Conservation (phyloP, 2,329 filamentous ascomycete species). For the Ceratocystis alfenasii region DNA sequence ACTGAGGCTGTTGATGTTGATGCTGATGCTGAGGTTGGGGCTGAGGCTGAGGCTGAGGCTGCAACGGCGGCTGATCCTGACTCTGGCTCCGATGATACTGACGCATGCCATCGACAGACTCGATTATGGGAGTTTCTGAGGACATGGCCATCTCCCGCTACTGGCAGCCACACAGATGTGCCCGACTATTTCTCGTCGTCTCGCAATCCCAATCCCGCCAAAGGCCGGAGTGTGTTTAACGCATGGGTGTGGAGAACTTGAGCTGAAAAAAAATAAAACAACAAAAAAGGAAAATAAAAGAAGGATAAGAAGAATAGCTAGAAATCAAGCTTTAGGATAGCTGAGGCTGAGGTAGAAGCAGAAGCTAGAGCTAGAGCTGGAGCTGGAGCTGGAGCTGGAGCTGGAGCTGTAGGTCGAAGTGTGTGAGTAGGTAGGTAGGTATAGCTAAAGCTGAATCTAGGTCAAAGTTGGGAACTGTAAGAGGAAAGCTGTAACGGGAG, state of each 20-base stretch:
- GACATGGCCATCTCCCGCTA: conserved; percentile 17
- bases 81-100: conserved; percentile 14
- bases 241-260: conserved; percentile 14
- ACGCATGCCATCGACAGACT: conserved; percentile 17
- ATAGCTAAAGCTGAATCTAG: not conserved
- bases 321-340: conserved; percentile 3
- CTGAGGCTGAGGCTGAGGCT: conserved; percentile 7
- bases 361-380: not conserved
- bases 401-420: not conserved
- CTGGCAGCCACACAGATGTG: conserved; percentile 12
- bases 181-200: conserved; percentile 2
- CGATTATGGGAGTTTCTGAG: conserved; percentile 15
- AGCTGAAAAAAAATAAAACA: conserved; percentile 1
- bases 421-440: no score
- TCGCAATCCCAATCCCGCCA: conserved; percentile 15
- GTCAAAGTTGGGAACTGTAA: conserved; percentile 2
- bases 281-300: conserved; percentile 11
- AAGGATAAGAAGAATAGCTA: conserved; percentile 13
- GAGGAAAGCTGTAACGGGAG: conserved; percentile 2
- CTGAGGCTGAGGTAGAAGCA: conserved; percentile 9
- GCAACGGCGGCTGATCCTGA: conserved; percentile 11
- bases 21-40: conserved; percentile 19
- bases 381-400: not conserved
- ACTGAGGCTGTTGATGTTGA: conserved; percentile 19
- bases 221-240: conserved; percentile 14